A percentile compares a stretch with the other conserved stretches of the same genome.
phyloP scores from a whole-genome alignment of 208 protist genomes.

The Wallacemonas sp. region DNA sequence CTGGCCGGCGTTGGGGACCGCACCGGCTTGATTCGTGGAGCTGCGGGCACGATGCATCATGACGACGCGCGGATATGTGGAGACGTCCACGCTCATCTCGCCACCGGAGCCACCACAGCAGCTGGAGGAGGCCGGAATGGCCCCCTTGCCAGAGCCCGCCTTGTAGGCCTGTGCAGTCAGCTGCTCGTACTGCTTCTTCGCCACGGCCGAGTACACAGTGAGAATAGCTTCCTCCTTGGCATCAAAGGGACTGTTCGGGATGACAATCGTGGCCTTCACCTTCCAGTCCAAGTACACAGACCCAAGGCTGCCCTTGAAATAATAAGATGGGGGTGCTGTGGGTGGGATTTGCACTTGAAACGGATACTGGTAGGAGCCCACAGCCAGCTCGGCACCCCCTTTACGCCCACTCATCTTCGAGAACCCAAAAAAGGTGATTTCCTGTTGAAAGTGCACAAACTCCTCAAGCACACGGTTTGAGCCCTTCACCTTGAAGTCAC shows the following conservation, averaged over 20 bases:
- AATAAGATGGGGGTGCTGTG: constrained; percentile 27
- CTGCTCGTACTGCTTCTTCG: constrained; percentile 13
- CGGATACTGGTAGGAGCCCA: constrained; percentile 40
- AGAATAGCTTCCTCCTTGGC: constrained; percentile 18
- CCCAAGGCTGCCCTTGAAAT: constrained; percentile 15
- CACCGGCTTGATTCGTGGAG: constrained; percentile 1
- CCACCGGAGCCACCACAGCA: not conserved
- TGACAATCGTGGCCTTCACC: constrained; percentile 32
- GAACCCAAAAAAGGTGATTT: constrained; percentile 49
- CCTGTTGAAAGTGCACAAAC: constrained; percentile 34
- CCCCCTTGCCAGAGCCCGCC: not conserved
- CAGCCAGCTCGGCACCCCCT: constrained; percentile 30
- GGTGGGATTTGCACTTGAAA: constrained; percentile 30
- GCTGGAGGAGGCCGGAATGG: not conserved
- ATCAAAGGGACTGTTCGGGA: constrained; percentile 38
- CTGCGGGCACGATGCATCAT: constrained; percentile 2
- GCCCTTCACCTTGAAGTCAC: constrained; percentile 10
- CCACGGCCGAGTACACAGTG: constrained; percentile 23
- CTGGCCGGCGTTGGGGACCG: not conserved
- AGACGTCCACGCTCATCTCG: not conserved
- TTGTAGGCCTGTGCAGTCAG: not conserved
- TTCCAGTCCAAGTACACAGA: constrained; percentile 25
- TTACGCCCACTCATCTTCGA: constrained; percentile 34
- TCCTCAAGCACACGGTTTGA: constrained; percentile 10
- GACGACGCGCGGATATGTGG: not conserved